Conservation (phyloP, 768 basidiomycete genomes). For the Mycena rebaudengoi region DNA sequence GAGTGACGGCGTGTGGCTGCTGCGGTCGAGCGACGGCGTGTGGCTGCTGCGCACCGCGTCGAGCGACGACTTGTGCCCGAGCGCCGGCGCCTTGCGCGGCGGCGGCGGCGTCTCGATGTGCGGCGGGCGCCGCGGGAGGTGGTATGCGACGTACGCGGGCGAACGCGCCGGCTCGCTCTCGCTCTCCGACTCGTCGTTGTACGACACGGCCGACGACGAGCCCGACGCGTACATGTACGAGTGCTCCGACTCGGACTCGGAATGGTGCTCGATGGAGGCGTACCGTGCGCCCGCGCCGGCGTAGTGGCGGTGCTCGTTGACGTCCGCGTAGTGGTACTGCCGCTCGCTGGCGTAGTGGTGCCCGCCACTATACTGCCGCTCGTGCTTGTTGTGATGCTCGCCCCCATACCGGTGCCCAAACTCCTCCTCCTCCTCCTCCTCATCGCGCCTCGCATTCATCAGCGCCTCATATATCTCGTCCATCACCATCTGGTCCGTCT, state of each 20-base stretch:
- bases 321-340: too few relatives aligned
- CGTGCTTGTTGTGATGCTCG: background rate
- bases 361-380: background rate
- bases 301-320: too few relatives aligned
- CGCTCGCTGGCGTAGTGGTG: too few relatives aligned
- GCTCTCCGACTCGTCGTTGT: conserved; percentile 18
- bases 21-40: too few relatives aligned
- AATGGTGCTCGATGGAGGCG: conserved; percentile 6
- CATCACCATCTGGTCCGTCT: conserved; percentile 26
- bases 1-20: too few relatives aligned
- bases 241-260: conserved; percentile 20
- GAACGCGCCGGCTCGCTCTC: background rate
- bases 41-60: too few relatives aligned
- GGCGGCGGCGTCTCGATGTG: conserved; percentile 17
- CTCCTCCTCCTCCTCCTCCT: too few relatives aligned
- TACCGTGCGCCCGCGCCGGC: too few relatives aligned
- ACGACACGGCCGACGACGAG: conserved; percentile 3
- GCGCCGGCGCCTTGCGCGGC: too few relatives aligned
- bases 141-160: conserved; percentile 10
- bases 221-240: conserved; percentile 3
- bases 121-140: conserved; percentile 24
- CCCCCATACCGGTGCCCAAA: background rate
- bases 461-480: conserved; percentile 22
- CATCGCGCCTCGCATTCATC: too few relatives aligned
- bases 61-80: too few relatives aligned